phyloP scores from a whole-genome alignment of 305 asterid species.

The Rubia peregrina region DNA sequence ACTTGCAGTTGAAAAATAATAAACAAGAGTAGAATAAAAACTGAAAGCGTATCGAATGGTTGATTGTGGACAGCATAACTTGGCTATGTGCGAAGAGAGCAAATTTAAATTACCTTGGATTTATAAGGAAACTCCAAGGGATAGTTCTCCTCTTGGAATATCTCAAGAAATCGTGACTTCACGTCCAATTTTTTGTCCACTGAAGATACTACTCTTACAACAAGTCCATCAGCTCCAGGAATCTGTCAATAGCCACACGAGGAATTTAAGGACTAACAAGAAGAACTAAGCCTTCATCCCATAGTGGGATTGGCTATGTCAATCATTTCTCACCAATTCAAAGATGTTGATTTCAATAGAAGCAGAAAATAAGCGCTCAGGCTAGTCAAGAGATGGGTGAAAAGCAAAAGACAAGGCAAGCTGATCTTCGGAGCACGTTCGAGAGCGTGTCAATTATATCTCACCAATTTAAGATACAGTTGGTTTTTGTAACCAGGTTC shows the following conservation, averaged over 20 bases:
- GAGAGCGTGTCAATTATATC: background rate
- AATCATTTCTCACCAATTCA: conserved; percentile 8
- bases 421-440: background rate
- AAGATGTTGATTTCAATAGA: conserved; percentile 5
- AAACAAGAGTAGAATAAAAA: background rate
- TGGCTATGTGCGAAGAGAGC: background rate
- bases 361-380: background rate
- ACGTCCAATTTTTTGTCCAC: conserved; percentile 98
- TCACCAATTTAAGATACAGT: background rate
- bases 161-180: conserved; percentile 81
- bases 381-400: background rate
- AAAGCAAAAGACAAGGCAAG: background rate
- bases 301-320: background rate
- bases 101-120: conserved; percentile 55
- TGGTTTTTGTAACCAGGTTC: background rate
- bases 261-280: conserved; percentile 13
- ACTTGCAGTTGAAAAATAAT: background rate
- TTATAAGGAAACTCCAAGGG: conserved; percentile 76
- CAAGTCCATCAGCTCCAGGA: conserved; percentile 95
- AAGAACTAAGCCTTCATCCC: background rate
- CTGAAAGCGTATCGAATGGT: background rate
- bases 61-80: background rate
- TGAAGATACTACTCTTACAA: conserved; percentile 87
- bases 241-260: conserved; percentile 38
- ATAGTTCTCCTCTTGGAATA: conserved; percentile 86